These are phyloP conservation scores for Mycena chlorophos DNA, from an alignment of 768 basidiomycete genomes.

Conservation along the genomic window DNA sequence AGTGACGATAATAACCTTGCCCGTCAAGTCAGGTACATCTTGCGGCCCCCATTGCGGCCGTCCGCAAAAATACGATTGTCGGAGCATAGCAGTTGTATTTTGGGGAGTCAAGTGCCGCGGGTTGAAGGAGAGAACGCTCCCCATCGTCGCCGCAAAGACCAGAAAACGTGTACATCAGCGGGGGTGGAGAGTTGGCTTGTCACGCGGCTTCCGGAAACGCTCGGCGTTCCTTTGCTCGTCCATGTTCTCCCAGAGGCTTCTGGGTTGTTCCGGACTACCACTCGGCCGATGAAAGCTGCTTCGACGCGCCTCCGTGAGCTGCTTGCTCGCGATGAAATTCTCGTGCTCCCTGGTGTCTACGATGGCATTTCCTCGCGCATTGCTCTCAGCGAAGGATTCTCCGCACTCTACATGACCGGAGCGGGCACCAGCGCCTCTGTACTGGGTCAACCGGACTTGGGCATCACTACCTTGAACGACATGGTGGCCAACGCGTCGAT, in stretches of 20 bases:
- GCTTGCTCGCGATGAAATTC: slow-evolving; percentile 15
- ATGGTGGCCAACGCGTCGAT: slow-evolving; percentile 39
- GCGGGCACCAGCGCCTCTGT: slow-evolving; percentile 56
- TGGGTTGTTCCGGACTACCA: neutral
- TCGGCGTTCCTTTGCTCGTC: neutral
- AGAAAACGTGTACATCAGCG: neutral
- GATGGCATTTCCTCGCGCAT: slow-evolving; percentile 54
- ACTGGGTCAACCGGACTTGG: slow-evolving; percentile 55
- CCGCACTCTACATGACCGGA: slow-evolving; percentile 54
- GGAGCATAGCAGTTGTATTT: slow-evolving; percentile 1
- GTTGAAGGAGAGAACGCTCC: slow-evolving; percentile 10
- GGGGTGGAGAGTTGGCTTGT: neutral
- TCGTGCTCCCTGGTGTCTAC: slow-evolving; percentile 41
- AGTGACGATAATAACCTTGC: slow-evolving; percentile 23
- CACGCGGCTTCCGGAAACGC: neutral
- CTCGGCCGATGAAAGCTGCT: slow-evolving; percentile 11
- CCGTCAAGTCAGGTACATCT: slow-evolving; percentile 23
- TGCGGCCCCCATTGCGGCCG: slow-evolving; percentile 15
- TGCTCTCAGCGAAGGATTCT: slow-evolving; percentile 53
- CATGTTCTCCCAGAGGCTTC: neutral
- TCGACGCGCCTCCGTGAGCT: slow-evolving; percentile 17
- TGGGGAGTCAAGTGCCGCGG: slow-evolving; percentile 13
- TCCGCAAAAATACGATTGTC: slow-evolving; percentile 17
- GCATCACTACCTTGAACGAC: slow-evolving; percentile 21
- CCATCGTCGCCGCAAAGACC: slow-evolving; percentile 3